A percentile compares a stretch with the other conserved stretches of the same genome.
Conservation (phyloP, 257 asterid genomes). For the Plantago ovata region DNA sequence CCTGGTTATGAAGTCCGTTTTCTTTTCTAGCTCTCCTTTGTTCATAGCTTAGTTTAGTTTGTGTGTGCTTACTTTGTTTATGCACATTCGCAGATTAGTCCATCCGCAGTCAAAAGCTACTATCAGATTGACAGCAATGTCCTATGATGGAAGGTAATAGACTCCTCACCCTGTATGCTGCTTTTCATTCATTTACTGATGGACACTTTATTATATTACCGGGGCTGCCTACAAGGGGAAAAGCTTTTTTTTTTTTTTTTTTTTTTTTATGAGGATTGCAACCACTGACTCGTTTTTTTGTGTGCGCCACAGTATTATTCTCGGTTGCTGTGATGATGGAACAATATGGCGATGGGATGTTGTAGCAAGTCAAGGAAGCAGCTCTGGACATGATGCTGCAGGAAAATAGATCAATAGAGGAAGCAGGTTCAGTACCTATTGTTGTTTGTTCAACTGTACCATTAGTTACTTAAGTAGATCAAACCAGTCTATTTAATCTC, state of each 20-base stretch:
- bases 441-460: too few relatives aligned
- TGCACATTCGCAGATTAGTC: slow-evolving; percentile 51
- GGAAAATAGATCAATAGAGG: too few relatives aligned
- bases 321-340: slow-evolving; percentile 97
- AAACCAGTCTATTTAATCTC: too few relatives aligned
- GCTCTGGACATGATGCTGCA: too few relatives aligned
- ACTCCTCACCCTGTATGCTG: background rate
- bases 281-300: background rate
- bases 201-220: background rate
- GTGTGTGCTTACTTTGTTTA: background rate
- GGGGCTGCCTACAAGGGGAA: too few relatives aligned
- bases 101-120: slow-evolving; percentile 86
- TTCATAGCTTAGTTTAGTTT: slow-evolving; percentile 6
- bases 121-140: slow-evolving; percentile 90
- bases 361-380: slow-evolving; percentile 63
- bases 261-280: too few relatives aligned
- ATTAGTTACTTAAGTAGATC: too few relatives aligned
- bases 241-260: too few relatives aligned
- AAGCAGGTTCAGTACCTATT: too few relatives aligned
- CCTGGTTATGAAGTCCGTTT: slow-evolving; percentile 66
- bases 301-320: slow-evolving; percentile 64
- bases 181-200: background rate
- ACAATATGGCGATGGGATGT: slow-evolving; percentile 99
- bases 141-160: slow-evolving; percentile 88
- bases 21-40: slow-evolving; percentile 11